Conservation (phyloP, 805 yeast genomes). For the Nakazawaea holstii region DNA sequence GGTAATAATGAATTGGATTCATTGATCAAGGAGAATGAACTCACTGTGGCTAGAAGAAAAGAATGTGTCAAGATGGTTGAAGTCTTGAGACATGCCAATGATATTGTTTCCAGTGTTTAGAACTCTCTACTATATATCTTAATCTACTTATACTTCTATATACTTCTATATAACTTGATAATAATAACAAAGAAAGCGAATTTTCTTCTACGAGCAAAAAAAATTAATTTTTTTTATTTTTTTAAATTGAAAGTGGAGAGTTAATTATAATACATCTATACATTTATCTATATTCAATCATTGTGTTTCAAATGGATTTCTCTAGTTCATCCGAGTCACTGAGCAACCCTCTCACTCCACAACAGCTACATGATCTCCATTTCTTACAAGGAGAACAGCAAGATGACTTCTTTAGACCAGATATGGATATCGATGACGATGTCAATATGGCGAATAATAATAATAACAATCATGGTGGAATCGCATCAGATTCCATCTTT, state of each 20-base stretch:
- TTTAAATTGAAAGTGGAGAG: no score
- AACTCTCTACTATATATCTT: not conserved
- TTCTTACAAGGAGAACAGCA: not conserved
- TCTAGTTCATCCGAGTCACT: not conserved
- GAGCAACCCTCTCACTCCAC: not conserved
- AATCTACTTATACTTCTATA: not conserved
- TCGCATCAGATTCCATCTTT: slow-evolving; percentile 7
- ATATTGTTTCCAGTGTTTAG: slow-evolving; percentile 73
- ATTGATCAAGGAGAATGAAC: slow-evolving; percentile 86
- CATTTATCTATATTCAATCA: no score
- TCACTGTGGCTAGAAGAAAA: slow-evolving; percentile 88
- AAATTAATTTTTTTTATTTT: no score
- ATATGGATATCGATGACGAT: not conserved
- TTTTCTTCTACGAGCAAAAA: not conserved
- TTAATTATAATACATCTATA: no score
- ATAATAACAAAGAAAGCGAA: no score
- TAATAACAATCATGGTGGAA: not conserved
- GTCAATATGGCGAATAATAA: not conserved
- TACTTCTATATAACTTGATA: not conserved
- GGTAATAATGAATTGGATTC: slow-evolving; percentile 67
- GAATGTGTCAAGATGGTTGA: slow-evolving; percentile 96
- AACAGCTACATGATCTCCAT: slow-evolving; percentile 1
- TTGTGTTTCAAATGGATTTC: no score
- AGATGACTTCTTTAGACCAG: not conserved
- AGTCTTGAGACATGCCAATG: slow-evolving; percentile 82